Percentiles rank a stretch among this genome's conserved stretches.
Evolutionary conservation across 495 filamentous ascomycete genomes (phyloP).

Genomic region (Talaromyces adpressus): DNA sequence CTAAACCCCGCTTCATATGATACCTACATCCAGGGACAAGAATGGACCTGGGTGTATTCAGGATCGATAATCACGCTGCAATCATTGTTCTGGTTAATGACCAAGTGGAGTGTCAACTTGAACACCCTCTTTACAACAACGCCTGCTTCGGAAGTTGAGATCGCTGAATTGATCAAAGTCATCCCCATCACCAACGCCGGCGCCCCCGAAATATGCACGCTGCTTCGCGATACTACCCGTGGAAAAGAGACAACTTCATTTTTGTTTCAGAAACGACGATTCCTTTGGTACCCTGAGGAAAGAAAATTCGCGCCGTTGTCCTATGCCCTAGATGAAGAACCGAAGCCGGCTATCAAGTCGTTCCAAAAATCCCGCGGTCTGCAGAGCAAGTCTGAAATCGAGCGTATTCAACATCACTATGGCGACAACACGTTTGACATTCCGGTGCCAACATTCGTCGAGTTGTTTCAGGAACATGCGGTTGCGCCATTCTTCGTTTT

Average conservation of each 20-base stretch:
- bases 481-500: conserved; percentile 99
- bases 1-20: conserved; percentile 77
- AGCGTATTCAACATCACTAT: conserved; percentile 81
- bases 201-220: conserved; percentile 74
- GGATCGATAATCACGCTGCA: conserved; percentile 82
- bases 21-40: conserved; percentile 74
- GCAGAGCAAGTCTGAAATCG: conserved; percentile 60
- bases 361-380: conserved; percentile 80
- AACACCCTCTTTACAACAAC: conserved; percentile 74
- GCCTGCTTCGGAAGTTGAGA: conserved; percentile 59
- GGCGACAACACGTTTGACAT: conserved; percentile 97
- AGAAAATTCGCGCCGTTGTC: conserved; percentile 70
- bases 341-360: conserved; percentile 62
- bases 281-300: conserved; percentile 68
- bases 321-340: conserved; percentile 80
- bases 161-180: conserved; percentile 88
- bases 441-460: conserved; percentile 87
- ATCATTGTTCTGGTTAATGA: conserved; percentile 87
- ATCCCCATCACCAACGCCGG: conserved; percentile 87
- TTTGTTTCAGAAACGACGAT: conserved; percentile 96
- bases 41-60: conserved; percentile 96
- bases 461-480: conserved; percentile 97
- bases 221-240: conserved; percentile 65
- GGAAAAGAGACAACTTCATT: conserved; percentile 77
- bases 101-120: conserved; percentile 92